Percentiles rank a stretch among this genome's conserved stretches.
These are phyloP conservation scores for Paecilomyces sp. DNA, from an alignment of 2,329 filamentous ascomycete species.

Conservation along the genomic window DNA sequence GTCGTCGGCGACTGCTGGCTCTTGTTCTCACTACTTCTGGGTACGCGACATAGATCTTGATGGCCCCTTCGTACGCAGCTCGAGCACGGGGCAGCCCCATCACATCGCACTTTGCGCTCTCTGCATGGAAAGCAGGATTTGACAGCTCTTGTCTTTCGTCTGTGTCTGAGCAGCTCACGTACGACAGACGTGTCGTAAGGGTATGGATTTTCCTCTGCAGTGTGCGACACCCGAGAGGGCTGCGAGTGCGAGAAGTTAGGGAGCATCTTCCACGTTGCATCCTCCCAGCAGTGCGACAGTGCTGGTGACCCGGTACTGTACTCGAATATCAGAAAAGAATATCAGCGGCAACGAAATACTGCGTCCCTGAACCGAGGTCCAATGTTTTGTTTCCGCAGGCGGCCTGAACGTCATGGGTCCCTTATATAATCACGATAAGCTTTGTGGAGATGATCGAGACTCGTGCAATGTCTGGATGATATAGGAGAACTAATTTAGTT, in stretches of 20 bases:
- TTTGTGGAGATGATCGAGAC: too few species aligned
- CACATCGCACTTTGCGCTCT: constrained; percentile 16
- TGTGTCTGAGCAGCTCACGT: constrained; percentile 14
- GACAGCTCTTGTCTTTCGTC: constrained; percentile 14
- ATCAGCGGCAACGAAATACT: not conserved
- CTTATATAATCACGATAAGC: not conserved
- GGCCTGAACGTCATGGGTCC: not conserved
- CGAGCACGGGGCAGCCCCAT: constrained; percentile 10
- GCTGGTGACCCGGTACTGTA: not conserved
- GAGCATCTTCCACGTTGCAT: not conserved
- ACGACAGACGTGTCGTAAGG: constrained; percentile 15
- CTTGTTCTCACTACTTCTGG: constrained; percentile 2
- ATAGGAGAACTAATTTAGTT: too few species aligned
- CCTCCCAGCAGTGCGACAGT: not conserved
- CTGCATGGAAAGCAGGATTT: constrained; percentile 18
- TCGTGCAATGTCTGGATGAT: too few species aligned
- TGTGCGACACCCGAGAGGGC: constrained; percentile 6
- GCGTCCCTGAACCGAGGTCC: not conserved
- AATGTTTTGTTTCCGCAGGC: not conserved
- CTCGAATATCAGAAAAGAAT: not conserved
- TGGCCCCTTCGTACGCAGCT: constrained; percentile 13
- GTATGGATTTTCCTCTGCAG: constrained; percentile 10
- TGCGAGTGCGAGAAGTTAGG: not conserved
- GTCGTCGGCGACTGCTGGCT: not conserved
- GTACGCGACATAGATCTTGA: constrained; percentile 13